Evolutionary conservation across 306 rosid species (phyloP).

Genomic region (Fagus sylvatica): DNA sequence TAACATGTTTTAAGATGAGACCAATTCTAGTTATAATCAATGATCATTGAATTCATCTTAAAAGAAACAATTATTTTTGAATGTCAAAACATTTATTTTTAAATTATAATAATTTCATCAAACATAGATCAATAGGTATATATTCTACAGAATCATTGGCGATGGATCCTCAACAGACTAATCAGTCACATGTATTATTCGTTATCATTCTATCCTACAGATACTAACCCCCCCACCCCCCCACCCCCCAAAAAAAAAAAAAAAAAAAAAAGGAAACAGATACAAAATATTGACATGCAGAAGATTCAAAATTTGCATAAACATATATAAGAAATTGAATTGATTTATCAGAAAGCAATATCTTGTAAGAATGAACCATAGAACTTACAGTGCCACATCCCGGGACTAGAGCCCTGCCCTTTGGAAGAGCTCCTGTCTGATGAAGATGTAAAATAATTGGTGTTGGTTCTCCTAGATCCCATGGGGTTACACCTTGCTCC

Average conservation of each 20-base stretch:
- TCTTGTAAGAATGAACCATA: not conserved
- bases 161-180: no score
- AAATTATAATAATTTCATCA: not conserved
- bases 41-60: not conserved
- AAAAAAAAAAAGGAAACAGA: no score
- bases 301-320: not conserved
- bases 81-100: not conserved
- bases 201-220: no score
- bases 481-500: constrained; percentile 45
- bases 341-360: not conserved
- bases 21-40: not conserved
- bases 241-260: no score
- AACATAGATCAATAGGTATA: not conserved
- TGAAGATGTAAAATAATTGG: constrained; percentile 39
- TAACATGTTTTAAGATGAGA: not conserved
- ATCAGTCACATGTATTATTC: no score
- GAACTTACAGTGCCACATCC: constrained; percentile 44
- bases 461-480: constrained; percentile 44
- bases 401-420: constrained; percentile 39
- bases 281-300: no score
- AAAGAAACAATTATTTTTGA: not conserved
- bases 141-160: not conserved
- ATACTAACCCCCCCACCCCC: no score
- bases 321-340: not conserved
- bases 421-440: constrained; percentile 31